Percentiles rank a stretch among this genome's conserved stretches.
Evolutionary conservation across 2,329 filamentous ascomycete genomes (phyloP).

Genomic region (Fusarium sp.): DNA sequence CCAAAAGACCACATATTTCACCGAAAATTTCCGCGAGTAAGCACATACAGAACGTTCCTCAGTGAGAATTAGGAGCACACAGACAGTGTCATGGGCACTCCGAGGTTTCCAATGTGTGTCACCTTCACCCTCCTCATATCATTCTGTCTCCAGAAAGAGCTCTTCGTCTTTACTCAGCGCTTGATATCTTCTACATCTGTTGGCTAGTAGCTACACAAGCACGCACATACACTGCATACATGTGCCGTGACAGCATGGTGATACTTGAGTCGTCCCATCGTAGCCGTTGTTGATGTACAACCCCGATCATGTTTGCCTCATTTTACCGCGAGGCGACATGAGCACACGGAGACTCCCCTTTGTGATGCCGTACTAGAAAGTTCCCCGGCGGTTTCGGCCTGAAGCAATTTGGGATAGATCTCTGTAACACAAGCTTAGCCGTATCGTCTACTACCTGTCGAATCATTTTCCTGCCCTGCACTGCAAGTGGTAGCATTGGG

Average conservation of each 20-base stretch:
- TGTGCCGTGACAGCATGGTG: slow-evolving; percentile 29
- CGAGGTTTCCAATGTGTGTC: not conserved
- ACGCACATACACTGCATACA: slow-evolving; percentile 21
- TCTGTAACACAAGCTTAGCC: slow-evolving; percentile 36
- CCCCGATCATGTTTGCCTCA: slow-evolving; percentile 41
- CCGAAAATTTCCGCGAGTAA: not conserved
- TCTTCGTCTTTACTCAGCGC: not conserved
- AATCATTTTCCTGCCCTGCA: slow-evolving; percentile 21
- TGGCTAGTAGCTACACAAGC: not conserved
- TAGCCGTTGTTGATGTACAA: slow-evolving; percentile 44
- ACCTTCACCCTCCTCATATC: not conserved
- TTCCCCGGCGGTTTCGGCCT: slow-evolving; percentile 25
- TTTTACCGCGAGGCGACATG: slow-evolving; percentile 32
- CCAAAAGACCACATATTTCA: not conserved
- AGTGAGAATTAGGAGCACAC: not conserved
- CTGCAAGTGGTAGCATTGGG: slow-evolving; percentile 10
- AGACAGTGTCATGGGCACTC: not conserved
- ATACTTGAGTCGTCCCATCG: slow-evolving; percentile 33
- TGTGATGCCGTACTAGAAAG: slow-evolving; percentile 31
- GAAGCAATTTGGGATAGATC: slow-evolving; percentile 22
- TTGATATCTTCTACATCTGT: not conserved
- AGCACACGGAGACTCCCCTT: slow-evolving; percentile 18
- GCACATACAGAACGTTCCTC: not conserved
- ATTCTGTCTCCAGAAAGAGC: not conserved
- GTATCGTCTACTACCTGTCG: slow-evolving; percentile 29